Conservation (phyloP, 768 basidiomycete genomes). For the Solioccasus polychromus region DNA sequence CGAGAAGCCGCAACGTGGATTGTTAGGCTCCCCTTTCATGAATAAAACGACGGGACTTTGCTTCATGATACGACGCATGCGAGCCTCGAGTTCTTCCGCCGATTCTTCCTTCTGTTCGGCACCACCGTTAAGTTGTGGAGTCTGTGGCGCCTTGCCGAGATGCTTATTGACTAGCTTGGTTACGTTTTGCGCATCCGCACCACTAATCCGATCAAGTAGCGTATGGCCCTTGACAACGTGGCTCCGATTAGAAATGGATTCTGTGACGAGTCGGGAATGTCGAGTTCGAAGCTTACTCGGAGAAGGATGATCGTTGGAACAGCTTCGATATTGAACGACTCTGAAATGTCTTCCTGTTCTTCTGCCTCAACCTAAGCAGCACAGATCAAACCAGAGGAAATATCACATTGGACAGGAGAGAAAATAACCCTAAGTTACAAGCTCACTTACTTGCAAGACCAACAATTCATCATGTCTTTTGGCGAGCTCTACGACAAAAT, state of each 20-base stretch:
- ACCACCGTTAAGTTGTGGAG: background rate
- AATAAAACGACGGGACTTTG: constrained; percentile 78
- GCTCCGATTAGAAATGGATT: too few species aligned
- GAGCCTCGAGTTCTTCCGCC: constrained; percentile 59
- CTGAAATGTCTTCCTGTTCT: constrained; percentile 74
- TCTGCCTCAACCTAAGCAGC: constrained; percentile 78
- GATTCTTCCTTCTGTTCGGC: constrained; percentile 46
- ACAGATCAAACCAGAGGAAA: background rate
- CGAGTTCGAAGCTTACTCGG: constrained; percentile 46
- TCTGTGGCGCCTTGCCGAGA: constrained; percentile 32
- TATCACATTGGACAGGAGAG: background rate
- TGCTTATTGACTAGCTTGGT: constrained; percentile 61
- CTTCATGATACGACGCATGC: constrained; percentile 73
- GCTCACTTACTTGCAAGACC: constrained; percentile 64
- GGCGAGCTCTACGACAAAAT: constrained; percentile 69
- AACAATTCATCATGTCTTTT: constrained; percentile 66
- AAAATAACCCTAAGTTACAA: background rate
- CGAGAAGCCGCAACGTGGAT: constrained; percentile 84
- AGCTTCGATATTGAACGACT: constrained; percentile 87
- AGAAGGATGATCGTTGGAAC: constrained; percentile 87
- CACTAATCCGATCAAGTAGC: constrained; percentile 72
- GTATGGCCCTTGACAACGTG: constrained; percentile 70
- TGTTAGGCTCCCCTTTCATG: constrained; percentile 84
- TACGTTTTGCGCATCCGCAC: constrained; percentile 72
- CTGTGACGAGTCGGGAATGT: too few species aligned